Percentiles rank a stretch among this genome's conserved stretches.
Conservation (phyloP, 2,329 filamentous ascomycete genomes). For the Didymella pomorum region DNA sequence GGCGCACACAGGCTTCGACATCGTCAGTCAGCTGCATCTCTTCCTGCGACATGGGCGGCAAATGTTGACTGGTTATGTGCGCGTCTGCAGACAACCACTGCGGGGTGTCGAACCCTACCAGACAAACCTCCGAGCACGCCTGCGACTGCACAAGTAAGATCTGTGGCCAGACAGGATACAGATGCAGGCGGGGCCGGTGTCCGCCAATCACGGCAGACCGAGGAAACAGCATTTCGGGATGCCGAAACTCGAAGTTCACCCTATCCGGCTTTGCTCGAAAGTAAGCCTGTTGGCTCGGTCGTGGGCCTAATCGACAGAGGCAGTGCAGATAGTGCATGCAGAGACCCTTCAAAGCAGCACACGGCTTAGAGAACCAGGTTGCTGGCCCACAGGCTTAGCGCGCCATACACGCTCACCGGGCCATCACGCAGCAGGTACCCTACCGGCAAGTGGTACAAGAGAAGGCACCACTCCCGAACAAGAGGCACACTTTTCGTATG, state of each 20-base stretch:
- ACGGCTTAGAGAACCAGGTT: constrained; percentile 1
- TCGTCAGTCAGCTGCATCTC: constrained; percentile 11
- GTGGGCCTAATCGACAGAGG: constrained; percentile 5
- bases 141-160: constrained; percentile 15
- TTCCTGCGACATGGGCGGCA: constrained; percentile 5
- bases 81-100: constrained; percentile 11
- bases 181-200: constrained; percentile 6
- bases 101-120: constrained; percentile 13
- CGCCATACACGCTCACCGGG: constrained; percentile 10
- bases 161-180: constrained; percentile 7
- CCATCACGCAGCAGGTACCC: constrained; percentile 15
- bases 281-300: constrained; percentile 7
- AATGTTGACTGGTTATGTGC: background rate
- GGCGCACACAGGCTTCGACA: constrained; percentile 12
- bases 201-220: constrained; percentile 21
- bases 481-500: constrained; percentile 14
- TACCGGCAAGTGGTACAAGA: constrained; percentile 16
- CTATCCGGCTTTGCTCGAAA: constrained; percentile 7
- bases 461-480: constrained; percentile 11
- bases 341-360: constrained; percentile 9
- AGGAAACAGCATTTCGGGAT: constrained; percentile 13
- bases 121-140: constrained; percentile 15
- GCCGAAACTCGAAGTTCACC: constrained; percentile 12
- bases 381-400: constrained; percentile 13
- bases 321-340: constrained; percentile 8